A percentile compares a stretch with the other conserved stretches of the same genome.
Evolutionary conservation across 2,329 filamentous ascomycete species (phyloP).

Genomic region (Sporothrix pseudoabietina): DNA sequence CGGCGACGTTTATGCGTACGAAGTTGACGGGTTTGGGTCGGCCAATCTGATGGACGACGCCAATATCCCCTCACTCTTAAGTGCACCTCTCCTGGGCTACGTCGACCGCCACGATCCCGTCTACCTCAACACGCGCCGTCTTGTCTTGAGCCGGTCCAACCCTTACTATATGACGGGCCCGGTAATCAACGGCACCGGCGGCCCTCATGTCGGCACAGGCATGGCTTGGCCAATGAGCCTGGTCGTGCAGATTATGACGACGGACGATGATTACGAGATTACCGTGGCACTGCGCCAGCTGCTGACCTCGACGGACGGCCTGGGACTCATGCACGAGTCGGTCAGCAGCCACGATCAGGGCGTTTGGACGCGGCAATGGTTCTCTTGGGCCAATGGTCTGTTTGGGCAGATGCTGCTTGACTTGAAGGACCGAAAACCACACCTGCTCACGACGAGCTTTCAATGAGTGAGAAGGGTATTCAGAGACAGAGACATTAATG

Average conservation of each 20-base stretch:
- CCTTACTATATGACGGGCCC: conserved; percentile 65
- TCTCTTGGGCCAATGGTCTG: conserved; percentile 87
- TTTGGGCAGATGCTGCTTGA: conserved; percentile 82
- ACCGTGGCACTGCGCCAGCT: conserved; percentile 51
- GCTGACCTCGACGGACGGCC: conserved; percentile 62
- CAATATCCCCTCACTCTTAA: conserved; percentile 64
- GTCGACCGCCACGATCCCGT: conserved; percentile 53
- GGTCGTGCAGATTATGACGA: conserved; percentile 68
- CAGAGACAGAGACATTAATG: background rate
- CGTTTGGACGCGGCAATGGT: conserved; percentile 63
- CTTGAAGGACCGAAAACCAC: conserved; percentile 71
- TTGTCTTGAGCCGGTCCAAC: conserved; percentile 58
- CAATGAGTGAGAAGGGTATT: conserved; percentile 40
- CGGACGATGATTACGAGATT: conserved; percentile 63
- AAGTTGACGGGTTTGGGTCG: conserved; percentile 71
- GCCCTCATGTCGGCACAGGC: conserved; percentile 46
- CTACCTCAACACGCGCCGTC: conserved; percentile 62
- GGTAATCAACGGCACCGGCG: conserved; percentile 48
- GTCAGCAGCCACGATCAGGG: conserved; percentile 61
- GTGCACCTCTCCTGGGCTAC: conserved; percentile 62
- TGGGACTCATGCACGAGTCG: conserved; percentile 69
- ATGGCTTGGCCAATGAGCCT: conserved; percentile 75
- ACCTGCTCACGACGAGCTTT: conserved; percentile 58
- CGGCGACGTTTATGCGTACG: conserved; percentile 59
- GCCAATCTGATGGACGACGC: conserved; percentile 66